Conservation (phyloP, 1,284 basidiomycete genomes). For the Cutaneotrichosporon spelunceum region DNA sequence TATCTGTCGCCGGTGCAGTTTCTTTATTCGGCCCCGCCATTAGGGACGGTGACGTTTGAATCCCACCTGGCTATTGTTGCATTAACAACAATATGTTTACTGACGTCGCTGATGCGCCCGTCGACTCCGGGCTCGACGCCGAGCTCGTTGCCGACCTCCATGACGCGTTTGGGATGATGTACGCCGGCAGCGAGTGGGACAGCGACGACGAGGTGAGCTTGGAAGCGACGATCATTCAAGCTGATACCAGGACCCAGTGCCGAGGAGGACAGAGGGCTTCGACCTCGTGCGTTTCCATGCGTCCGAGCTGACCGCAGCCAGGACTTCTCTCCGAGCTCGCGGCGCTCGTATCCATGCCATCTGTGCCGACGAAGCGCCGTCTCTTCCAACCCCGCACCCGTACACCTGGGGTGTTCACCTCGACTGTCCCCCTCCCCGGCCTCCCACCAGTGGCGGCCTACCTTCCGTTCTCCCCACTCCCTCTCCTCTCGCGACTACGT, state of each 20-base stretch:
- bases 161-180: conserved; percentile 20
- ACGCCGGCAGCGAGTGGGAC: conserved; percentile 20
- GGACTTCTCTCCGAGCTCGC: conserved; percentile 12
- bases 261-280: neutral
- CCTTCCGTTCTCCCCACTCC: conserved; percentile 38
- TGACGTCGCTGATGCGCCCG: neutral
- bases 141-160: conserved; percentile 18
- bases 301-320: conserved; percentile 6
- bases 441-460: conserved; percentile 25
- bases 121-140: neutral
- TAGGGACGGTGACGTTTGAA: neutral
- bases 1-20: neutral
- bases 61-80: neutral
- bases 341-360: conserved; percentile 5
- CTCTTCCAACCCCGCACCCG: conserved; percentile 9
- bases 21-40: neutral
- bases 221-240: neutral
- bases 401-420: conserved; percentile 21
- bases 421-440: conserved; percentile 27
- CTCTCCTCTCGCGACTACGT: conserved; percentile 35
- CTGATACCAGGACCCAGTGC: neutral
- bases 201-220: conserved; percentile 12
- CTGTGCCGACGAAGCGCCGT: neutral
- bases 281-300: neutral
- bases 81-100: neutral